Evolutionary conservation across 805 yeast genomes (phyloP), one percentile per base, ranked within the genome.

Genomic region (Yueomyces sinensis): DNA sequence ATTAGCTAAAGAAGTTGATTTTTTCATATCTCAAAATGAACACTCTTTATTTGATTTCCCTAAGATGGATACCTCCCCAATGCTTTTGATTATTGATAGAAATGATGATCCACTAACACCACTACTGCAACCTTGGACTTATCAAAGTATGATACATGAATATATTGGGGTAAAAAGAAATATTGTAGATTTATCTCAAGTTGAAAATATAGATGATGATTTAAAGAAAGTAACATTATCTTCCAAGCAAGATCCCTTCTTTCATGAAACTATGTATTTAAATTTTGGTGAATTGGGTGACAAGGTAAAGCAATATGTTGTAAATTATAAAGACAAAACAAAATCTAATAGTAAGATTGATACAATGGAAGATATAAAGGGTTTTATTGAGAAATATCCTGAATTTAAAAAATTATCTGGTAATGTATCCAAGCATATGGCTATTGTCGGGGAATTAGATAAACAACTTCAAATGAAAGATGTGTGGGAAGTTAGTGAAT

Each of bases 121-220:
- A 1, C 65, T 91, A 22, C 60, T 91, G 32, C 73, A 79, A 28
- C 98, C 97, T 2, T 91, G 99, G 99, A 87, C 98, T 1, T 91
- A 84, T 58, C 97, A 89, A 52, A 82, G 95, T 2, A 89, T 91
- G 97, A 83, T 91, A 14, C 94, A 89, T 54, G 97, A 93, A 53
- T 68, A 86, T 17, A 62, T 91, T 22, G 94, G 89, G 2, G 82
- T 91, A 38, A 61, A 66, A 24, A 79, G 84, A 50, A 89, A 91
- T 46, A 70, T 87, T 2, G 94, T 84, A 4, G 79, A 74, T 44
- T 54, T 87, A 25, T 62, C 76, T 0, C 47, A 56, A 1, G 66
- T 72, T 1, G 70, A 79, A 2, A 74, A 69, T 43, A 59, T 74
- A 39, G 56, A 74, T 31, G 57, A 69, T n/a, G 82, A 76, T 29